Conservation (phyloP, 345 rosid species). For the Tarenaya hassleriana region DNA sequence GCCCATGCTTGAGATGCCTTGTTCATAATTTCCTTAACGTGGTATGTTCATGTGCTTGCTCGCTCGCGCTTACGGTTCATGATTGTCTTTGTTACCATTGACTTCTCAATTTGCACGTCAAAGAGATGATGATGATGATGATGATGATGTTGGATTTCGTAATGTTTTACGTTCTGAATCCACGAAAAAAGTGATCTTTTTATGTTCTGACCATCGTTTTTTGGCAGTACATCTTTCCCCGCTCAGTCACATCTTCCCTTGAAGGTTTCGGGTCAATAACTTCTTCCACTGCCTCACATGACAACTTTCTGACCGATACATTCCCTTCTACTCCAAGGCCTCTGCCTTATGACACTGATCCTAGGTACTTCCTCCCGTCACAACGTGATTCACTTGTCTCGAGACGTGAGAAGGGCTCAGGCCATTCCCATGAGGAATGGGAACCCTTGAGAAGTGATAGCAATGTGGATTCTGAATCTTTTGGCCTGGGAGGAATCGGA, state of each 20-base stretch:
- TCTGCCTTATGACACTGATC: slow-evolving; percentile 82
- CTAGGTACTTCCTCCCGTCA: slow-evolving; percentile 47
- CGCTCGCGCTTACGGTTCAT: no score
- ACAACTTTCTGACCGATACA: slow-evolving; percentile 79
- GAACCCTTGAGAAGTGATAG: slow-evolving; percentile 63
- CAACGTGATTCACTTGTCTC: slow-evolving; percentile 49
- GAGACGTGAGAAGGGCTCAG: slow-evolving; percentile 78
- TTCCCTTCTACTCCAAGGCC: slow-evolving; percentile 92
- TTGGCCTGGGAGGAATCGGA: slow-evolving; percentile 43
- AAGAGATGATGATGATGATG: no score
- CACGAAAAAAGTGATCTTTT: background rate
- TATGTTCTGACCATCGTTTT: slow-evolving; percentile 11
- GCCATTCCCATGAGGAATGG: slow-evolving; percentile 72
- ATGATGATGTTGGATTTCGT: no score
- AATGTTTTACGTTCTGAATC: no score
- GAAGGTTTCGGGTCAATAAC: slow-evolving; percentile 58
- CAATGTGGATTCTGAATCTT: slow-evolving; percentile 54
- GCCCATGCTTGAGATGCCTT: slow-evolving; percentile 74
- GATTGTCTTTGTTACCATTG: no score
- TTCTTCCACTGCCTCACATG: slow-evolving; percentile 58
- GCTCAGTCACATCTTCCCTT: slow-evolving; percentile 65
- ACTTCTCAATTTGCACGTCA: no score
- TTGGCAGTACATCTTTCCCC: slow-evolving; percentile 63
- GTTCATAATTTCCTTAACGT: slow-evolving; percentile 58
- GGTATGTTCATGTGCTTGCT: slow-evolving; percentile 38